These are phyloP conservation scores for Voacanga thouarsii DNA, from an alignment of 257 asterid genomes.

Conservation along the genomic window DNA sequence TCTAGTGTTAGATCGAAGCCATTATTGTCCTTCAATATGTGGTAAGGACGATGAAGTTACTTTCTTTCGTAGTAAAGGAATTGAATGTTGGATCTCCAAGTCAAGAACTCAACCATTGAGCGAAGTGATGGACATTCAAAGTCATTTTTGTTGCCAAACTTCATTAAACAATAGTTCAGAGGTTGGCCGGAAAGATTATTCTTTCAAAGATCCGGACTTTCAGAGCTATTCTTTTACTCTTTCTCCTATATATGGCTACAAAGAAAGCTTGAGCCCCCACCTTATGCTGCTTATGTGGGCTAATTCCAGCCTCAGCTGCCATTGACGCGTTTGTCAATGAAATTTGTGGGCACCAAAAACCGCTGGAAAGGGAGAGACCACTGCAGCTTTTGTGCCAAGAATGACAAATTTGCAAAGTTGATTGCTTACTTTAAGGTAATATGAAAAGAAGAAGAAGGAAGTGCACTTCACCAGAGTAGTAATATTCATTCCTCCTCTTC, in stretches of 20 bases:
- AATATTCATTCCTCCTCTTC: background rate
- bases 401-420: slow-evolving; percentile 2
- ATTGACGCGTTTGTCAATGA: background rate
- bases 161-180: background rate
- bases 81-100: too few species aligned
- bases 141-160: background rate
- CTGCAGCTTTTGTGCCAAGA: background rate
- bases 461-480: background rate
- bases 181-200: background rate
- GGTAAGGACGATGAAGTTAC: too few species aligned
- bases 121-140: too few species aligned
- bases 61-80: too few species aligned
- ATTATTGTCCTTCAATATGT: too few species aligned
- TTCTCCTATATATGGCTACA: background rate
- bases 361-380: background rate
- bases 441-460: background rate
- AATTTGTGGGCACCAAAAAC: background rate
- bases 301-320: slow-evolving; percentile 1
- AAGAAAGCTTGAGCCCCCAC: background rate
- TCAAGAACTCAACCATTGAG: too few species aligned
- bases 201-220: background rate
- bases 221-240: background rate
- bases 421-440: background rate
- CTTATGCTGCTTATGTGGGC: background rate
- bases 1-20: too few species aligned